Conservation (phyloP, 2,329 filamentous ascomycete species). For the Cytospora schulzeri region DNA sequence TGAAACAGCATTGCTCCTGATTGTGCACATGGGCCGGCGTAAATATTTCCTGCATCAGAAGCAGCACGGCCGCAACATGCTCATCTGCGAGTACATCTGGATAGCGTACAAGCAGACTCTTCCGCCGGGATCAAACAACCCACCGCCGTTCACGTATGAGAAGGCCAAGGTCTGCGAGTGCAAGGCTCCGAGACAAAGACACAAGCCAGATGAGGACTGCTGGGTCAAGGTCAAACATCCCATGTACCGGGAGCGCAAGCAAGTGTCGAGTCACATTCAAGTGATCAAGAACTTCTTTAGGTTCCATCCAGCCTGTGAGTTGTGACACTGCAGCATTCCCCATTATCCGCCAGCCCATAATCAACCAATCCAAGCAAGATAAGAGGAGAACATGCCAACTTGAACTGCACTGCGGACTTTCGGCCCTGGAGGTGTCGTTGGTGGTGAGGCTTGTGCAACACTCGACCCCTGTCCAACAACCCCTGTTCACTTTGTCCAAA, state of each 20-base stretch:
- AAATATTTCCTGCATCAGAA: slow-evolving; percentile 68
- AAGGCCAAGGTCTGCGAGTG: slow-evolving; percentile 30
- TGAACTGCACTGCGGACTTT: not conserved
- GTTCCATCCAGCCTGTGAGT: slow-evolving; percentile 64
- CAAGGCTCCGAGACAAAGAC: slow-evolving; percentile 32
- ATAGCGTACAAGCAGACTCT: slow-evolving; percentile 50
- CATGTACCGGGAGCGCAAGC: slow-evolving; percentile 52
- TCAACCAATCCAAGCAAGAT: not conserved
- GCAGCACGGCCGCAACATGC: slow-evolving; percentile 68
- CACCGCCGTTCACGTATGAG: slow-evolving; percentile 49
- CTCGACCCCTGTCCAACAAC: not conserved
- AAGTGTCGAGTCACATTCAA: slow-evolving; percentile 72
- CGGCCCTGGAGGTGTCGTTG: not conserved
- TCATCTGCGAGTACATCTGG: slow-evolving; percentile 70
- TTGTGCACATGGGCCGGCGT: slow-evolving; percentile 66
- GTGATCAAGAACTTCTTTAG: slow-evolving; percentile 69
- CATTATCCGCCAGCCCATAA: not conserved
- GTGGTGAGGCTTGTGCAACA: not conserved
- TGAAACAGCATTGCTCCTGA: slow-evolving; percentile 59
- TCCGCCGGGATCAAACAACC: slow-evolving; percentile 42
- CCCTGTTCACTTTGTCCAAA: not conserved
- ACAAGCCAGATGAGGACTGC: slow-evolving; percentile 39
- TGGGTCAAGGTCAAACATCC: slow-evolving; percentile 28
- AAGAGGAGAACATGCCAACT: not conserved
- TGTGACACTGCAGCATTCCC: not conserved